Base-by-base conservation (phyloP, 805 yeast genomes). In the Lachancea dasiensis region DNA sequence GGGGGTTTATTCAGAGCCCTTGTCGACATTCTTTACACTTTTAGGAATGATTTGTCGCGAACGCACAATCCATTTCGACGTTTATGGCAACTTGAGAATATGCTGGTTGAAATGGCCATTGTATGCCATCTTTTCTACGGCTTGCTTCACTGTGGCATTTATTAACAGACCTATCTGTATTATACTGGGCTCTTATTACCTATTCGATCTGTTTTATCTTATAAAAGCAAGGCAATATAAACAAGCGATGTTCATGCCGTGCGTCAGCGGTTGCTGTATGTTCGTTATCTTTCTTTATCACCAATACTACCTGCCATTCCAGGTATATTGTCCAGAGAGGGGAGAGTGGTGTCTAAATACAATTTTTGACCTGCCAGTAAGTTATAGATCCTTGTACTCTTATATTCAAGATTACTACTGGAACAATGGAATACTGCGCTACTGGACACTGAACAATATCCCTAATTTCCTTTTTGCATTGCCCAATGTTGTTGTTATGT, bases 351-450 rank as follows among this genome's bases (percentile, higher is more conserved):
- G 98, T 56, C 43, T 63, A 10, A 46, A 63, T 4, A 41, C 45
- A 3, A 36, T 83, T 7, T 18, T 35, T 7, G 18, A 18, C 10
- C 18, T 40, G 24, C 41, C 41, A 9, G 13, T 59, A 6, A 50
- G 61, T 2, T 46, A 31, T 17, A 27, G 29, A 5, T 72, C 81
- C 16, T 65, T 90, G 10, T 79, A 79, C 49, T 58, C 73, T 3
- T 85, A 70, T 56, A 83, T 94, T 5, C 98, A 92, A 60, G 41
- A 62, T 1, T 69, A 77, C 46, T 87, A 90, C 58, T 92, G 98
- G 98, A 73, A 78, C 48, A 72, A 68, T 30, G 97, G 98, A 0
- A 75, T 89, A 36, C 58, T 92, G 39, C 67, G 61, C 27, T 92
- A 92, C 61, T 92, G 96, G 90, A 81, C 92, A 0, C 41, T 68